Conservation (phyloP, 106 monocot species). For the Phalaenopsis aphrodite region DNA sequence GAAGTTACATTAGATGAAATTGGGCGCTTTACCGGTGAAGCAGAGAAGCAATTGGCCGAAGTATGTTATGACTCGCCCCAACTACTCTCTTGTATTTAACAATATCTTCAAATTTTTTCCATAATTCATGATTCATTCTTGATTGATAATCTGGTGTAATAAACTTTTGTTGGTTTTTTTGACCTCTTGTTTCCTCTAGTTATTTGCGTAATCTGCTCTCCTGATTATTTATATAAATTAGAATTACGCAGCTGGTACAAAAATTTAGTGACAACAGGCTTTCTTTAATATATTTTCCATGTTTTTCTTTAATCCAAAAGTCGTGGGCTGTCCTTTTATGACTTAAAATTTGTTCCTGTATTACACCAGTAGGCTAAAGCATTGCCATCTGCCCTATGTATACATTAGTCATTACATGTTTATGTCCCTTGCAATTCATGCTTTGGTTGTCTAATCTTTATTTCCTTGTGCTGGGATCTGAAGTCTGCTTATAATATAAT, state of each 20-base stretch:
- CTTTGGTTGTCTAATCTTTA: background rate
- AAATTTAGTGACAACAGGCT: background rate
- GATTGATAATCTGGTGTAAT: background rate
- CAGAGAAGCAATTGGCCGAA: constrained; percentile 87
- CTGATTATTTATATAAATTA: background rate
- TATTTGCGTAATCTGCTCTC: background rate
- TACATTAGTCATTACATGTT: background rate
- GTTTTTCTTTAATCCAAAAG: background rate
- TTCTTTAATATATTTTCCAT: background rate
- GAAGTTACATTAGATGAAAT: constrained; percentile 85
- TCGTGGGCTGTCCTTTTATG: background rate
- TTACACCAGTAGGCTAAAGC: no score
- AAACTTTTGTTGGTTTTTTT: constrained; percentile 1
- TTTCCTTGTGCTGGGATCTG: background rate
- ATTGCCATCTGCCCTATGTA: background rate
- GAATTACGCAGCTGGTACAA: background rate
- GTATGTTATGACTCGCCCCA: constrained; percentile 20
- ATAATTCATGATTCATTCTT: background rate
- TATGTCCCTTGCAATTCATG: background rate
- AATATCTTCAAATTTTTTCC: background rate
- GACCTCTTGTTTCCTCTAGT: background rate
- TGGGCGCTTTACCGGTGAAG: constrained; percentile 74
- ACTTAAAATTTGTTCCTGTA: background rate
- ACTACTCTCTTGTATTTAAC: background rate
- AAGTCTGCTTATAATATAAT: constrained; percentile 2